These are phyloP conservation scores for Fusarium guadeloupense DNA, from an alignment of 2,329 filamentous ascomycete genomes.

Conservation along the genomic window DNA sequence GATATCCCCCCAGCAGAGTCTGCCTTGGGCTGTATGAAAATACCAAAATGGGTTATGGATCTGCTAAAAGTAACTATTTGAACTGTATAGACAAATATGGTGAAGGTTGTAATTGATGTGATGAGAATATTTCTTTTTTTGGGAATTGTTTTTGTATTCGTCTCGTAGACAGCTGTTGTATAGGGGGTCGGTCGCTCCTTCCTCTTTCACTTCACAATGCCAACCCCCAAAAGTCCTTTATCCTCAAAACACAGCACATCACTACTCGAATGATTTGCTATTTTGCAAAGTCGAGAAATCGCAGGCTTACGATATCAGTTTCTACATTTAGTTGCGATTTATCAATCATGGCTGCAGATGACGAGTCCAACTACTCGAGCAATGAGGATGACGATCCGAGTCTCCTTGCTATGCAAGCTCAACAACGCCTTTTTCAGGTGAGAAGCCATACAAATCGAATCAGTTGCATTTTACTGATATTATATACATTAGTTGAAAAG, in stretches of 20 bases:
- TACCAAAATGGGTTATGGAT: conserved; percentile 45
- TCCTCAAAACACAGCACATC: not conserved
- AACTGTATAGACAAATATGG: conserved; percentile 12
- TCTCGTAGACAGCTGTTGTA: not conserved
- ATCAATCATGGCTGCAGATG: conserved; percentile 24
- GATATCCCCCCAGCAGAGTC: conserved; percentile 44
- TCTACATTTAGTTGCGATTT: not conserved
- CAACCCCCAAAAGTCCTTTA: not conserved
- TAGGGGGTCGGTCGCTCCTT: conserved; percentile 11
- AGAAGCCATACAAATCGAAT: not conserved
- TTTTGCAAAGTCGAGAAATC: not conserved
- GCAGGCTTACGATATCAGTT: not conserved
- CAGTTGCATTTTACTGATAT: not conserved
- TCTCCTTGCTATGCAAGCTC: conserved; percentile 37
- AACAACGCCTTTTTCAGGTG: conserved; percentile 44
- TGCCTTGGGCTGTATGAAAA: conserved; percentile 50
- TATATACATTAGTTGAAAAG: conserved; percentile 41
- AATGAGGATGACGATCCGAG: conserved; percentile 38
- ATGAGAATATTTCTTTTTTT: not conserved
- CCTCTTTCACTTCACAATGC: not conserved
- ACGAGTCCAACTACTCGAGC: conserved; percentile 24
- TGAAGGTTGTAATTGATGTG: conserved; percentile 16
- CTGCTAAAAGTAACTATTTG: conserved; percentile 38
- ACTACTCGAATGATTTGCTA: not conserved
- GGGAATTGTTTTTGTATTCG: not conserved